A percentile compares a stretch with the other conserved stretches of the same genome.
Evolutionary conservation across 768 basidiomycete genomes (phyloP).

Genomic region (Lactarius indigo): DNA sequence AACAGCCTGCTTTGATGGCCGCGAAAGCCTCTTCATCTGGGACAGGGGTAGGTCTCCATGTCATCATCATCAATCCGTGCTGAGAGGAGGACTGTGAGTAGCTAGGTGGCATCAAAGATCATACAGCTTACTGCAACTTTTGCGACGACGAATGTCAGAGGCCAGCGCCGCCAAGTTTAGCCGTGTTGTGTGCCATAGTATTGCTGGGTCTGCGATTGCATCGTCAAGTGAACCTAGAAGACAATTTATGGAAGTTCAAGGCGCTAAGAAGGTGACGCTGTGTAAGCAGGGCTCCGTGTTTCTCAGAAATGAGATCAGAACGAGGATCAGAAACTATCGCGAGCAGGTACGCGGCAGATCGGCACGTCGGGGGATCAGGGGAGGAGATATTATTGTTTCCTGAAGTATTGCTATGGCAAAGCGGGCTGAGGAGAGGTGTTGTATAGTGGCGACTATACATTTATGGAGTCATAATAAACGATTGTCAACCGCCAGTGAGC

Average conservation of each 20-base stretch:
- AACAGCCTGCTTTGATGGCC: slow-evolving; percentile 52
- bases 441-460: too few species aligned
- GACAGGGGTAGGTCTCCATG: slow-evolving; percentile 46
- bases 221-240: background rate
- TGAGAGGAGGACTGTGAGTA: slow-evolving; percentile 26
- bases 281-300: background rate
- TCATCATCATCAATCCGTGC: slow-evolving; percentile 57
- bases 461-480: too few species aligned
- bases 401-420: too few species aligned
- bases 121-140: slow-evolving; percentile 38
- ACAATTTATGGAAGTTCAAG: background rate
- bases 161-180: slow-evolving; percentile 41
- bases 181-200: slow-evolving; percentile 33
- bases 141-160: slow-evolving; percentile 37
- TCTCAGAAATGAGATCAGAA: background rate
- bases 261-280: background rate
- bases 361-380: background rate
- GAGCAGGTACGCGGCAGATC: background rate
- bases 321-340: background rate
- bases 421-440: too few species aligned
- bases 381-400: too few species aligned
- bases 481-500: too few species aligned
- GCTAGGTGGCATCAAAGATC: background rate
- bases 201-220: background rate
- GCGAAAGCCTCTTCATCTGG: slow-evolving; percentile 61